A percentile compares a stretch with the other conserved stretches of the same genome.
phyloP scores from a whole-genome alignment of 768 basidiomycete species.

The Leccinum pellstonianum region DNA sequence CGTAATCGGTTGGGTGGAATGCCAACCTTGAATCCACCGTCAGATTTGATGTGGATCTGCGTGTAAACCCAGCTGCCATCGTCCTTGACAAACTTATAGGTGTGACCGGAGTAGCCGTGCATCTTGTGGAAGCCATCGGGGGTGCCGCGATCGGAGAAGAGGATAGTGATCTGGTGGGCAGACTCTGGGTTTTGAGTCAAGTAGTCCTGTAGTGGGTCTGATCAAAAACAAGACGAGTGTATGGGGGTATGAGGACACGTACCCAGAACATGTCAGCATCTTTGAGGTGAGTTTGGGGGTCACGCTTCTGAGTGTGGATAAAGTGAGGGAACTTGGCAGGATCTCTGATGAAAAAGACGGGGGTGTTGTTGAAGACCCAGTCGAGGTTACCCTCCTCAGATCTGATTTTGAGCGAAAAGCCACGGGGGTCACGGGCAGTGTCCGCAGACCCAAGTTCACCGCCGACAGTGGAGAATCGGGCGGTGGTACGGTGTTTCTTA shows the following conservation, averaged over 20 bases:
- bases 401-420: constrained; percentile 87
- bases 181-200: constrained; percentile 86
- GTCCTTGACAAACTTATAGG: constrained; percentile 83
- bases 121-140: constrained; percentile 83
- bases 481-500: constrained; percentile 69
- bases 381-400: constrained; percentile 92
- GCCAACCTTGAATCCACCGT: constrained; percentile 77
- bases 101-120: constrained; percentile 95
- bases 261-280: constrained; percentile 87
- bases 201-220: constrained; percentile 62
- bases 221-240: not conserved
- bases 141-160: constrained; percentile 93
- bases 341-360: constrained; percentile 88
- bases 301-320: constrained; percentile 90
- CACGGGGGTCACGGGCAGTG: constrained; percentile 90
- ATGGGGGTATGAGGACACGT: not conserved
- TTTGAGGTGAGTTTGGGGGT: constrained; percentile 90
- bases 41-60: constrained; percentile 78
- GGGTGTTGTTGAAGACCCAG: constrained; percentile 91
- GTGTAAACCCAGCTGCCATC: constrained; percentile 85
- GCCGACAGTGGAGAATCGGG: constrained; percentile 92
- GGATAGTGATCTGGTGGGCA: constrained; percentile 85
- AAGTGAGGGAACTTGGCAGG: constrained; percentile 91
- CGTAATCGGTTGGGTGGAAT: not conserved
- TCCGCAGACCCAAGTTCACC: constrained; percentile 89